Base-by-base conservation (phyloP, 805 yeast species). In the Spathaspora sp. region DNA sequence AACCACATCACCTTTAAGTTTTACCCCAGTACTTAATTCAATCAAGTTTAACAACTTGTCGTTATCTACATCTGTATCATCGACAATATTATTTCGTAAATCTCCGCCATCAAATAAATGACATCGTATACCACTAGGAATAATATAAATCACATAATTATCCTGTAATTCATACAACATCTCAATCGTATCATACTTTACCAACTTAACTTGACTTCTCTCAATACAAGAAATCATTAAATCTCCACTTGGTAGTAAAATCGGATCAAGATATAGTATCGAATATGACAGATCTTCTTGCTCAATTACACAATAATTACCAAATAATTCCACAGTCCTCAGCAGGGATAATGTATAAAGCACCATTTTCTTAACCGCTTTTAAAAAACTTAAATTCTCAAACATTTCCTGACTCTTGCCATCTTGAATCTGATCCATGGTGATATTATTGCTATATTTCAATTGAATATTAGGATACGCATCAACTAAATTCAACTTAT, bases 121-220 rank as follows among this genome's bases (percentile, higher is more conserved):
- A 46, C 77, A 73, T 49, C 79, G 60, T 28, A 75, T 65, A 2
- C 77, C 78, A 18, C 74, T 68, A 2, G 79, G 79, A 2, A 71
- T 58, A 35, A 75, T 60, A 51, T 74, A 75, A 5, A 74, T 65
- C 42, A 67, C 72, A 52, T 66, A 74, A 20, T 60, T 23, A 23
- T 23, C 65, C 1, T 44, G 48, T 2, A 44, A 14, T 5, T 50
- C 52, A 6, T 46, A 51, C 7, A 16, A 50, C 29, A 19, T 54
- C 49, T 17, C 69, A 40, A 7, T 23, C 3, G 66, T 51, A 4
- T 23, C 26, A 23, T 23, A 23, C 6, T 23, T 23, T 6, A 23
- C 26, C 26, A 23, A 23, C 26, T 23, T 23, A 1, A 66, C 52
- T 26, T 58, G 55, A 28, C 57, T 55, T 42, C 68, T 63, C 47